phyloP scores from a whole-genome alignment of 352 stramenopile genomes.

The Phytophthora sojae region DNA sequence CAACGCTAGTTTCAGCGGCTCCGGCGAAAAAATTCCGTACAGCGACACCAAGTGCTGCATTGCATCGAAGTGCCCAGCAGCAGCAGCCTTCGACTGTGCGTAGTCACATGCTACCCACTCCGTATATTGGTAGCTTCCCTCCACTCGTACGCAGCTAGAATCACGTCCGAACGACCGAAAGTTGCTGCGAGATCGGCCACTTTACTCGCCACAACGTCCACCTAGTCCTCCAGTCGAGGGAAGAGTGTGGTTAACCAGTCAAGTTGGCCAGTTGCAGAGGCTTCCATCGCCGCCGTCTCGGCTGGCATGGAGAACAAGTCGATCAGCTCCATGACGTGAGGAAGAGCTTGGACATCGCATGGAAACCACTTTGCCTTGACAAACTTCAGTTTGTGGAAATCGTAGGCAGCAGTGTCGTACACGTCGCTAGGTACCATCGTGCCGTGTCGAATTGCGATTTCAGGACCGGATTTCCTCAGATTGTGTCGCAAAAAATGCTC shows the following conservation, averaged over 20 bases:
- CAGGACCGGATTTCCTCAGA: background rate
- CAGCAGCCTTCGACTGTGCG: background rate
- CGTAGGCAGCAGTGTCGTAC: background rate
- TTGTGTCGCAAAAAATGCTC: constrained; percentile 1
- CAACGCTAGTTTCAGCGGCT: too few relatives aligned
- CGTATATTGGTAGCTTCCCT: background rate
- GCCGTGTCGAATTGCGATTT: background rate
- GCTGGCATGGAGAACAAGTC: constrained; percentile 4
- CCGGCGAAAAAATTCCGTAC: too few relatives aligned
- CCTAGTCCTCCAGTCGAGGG: too few relatives aligned
- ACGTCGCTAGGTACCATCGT: background rate
- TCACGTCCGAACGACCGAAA: background rate
- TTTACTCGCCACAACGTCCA: background rate
- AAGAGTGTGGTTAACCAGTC: too few relatives aligned
- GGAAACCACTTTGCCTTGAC: background rate
- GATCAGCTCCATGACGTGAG: constrained; percentile 2
- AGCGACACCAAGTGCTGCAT: too few relatives aligned
- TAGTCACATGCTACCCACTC: background rate
- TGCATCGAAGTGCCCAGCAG: too few relatives aligned
- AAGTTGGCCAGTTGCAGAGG: background rate
- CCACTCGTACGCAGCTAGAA: background rate
- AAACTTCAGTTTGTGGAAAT: background rate
- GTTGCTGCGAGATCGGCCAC: background rate
- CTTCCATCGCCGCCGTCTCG: background rate
- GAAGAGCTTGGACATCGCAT: background rate